Evolutionary conservation across 257 asterid genomes (phyloP).

Genomic region (Gynochthodes officinalis): DNA sequence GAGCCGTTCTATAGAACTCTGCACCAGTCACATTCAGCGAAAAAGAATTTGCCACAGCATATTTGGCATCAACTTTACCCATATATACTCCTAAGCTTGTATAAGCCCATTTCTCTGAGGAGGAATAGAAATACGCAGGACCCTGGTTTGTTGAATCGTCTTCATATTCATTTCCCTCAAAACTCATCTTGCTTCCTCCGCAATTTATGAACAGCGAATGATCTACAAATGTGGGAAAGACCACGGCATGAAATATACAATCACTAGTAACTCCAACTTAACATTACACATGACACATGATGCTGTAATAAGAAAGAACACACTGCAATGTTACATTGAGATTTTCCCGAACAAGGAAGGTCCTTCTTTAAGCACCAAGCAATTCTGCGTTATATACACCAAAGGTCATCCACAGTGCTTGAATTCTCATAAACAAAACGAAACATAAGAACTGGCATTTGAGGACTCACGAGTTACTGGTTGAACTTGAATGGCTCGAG

Average conservation of each 20-base stretch:
- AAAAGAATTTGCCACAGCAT: slow-evolving; percentile 24
- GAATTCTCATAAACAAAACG: background rate
- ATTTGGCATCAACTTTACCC: slow-evolving; percentile 2
- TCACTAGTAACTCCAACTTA: background rate
- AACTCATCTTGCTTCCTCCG: slow-evolving; percentile 51
- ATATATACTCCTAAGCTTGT: slow-evolving; percentile 69
- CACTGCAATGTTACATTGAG: slow-evolving; percentile 33
- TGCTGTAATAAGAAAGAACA: background rate
- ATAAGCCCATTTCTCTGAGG: slow-evolving; percentile 62
- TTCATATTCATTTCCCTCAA: slow-evolving; percentile 55
- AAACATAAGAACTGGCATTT: background rate
- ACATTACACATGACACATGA: background rate
- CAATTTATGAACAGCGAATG: slow-evolving; percentile 70
- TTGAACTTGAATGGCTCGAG: slow-evolving; percentile 60
- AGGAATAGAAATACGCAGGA: slow-evolving; percentile 44
- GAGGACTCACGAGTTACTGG: slow-evolving; percentile 56
- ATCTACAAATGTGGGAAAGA: slow-evolving; percentile 35
- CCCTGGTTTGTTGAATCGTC: slow-evolving; percentile 48
- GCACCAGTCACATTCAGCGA: slow-evolving; percentile 27
- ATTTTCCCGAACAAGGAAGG: slow-evolving; percentile 54
- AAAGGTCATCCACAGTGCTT: slow-evolving; percentile 14
- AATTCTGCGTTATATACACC: slow-evolving; percentile 23
- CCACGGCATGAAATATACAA: background rate
- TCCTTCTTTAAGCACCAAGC: slow-evolving; percentile 70
- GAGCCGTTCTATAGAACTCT: slow-evolving; percentile 64